Conservation (phyloP, 2,329 filamentous ascomycete genomes). For the Phyllosticta citribraziliensis region DNA sequence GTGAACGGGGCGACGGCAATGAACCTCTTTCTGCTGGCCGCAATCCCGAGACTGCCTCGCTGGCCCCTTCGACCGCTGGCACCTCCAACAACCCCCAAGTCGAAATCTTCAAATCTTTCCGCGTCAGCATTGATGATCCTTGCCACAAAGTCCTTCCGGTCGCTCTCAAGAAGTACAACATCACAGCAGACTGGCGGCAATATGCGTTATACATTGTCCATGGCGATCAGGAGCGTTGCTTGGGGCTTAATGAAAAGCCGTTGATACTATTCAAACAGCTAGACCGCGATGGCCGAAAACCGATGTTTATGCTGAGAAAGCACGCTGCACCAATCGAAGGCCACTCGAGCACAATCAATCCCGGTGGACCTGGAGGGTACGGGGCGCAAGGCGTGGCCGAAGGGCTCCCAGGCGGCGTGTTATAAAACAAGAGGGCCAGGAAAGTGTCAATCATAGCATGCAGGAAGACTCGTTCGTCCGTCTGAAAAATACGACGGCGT, state of each 20-base stretch:
- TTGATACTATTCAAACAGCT: slow-evolving; percentile 95
- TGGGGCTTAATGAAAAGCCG: slow-evolving; percentile 86
- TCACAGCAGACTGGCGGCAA: slow-evolving; percentile 93
- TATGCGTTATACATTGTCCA: slow-evolving; percentile 98
- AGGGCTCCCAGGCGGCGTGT: slow-evolving; percentile 5
- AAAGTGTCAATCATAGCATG: not conserved
- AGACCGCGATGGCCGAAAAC: slow-evolving; percentile 93
- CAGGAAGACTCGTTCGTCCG: too few relatives aligned
- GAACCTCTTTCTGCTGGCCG: slow-evolving; percentile 28
- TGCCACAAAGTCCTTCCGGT: slow-evolving; percentile 96
- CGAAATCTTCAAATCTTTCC: slow-evolving; percentile 98
- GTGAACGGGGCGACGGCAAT: slow-evolving; percentile 11
- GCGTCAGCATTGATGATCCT: slow-evolving; percentile 94
- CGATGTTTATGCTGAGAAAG: slow-evolving; percentile 94
- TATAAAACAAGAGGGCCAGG: not conserved
- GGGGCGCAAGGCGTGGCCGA: not conserved
- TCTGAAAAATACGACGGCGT: too few relatives aligned
- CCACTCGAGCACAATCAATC: slow-evolving; percentile 31
- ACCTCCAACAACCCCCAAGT: slow-evolving; percentile 46
- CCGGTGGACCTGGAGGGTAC: slow-evolving; percentile 20
- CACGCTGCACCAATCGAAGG: slow-evolving; percentile 47
- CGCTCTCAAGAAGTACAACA: slow-evolving; percentile 95
- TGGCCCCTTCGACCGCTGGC: slow-evolving; percentile 5
- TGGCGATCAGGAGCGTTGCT: slow-evolving; percentile 91
- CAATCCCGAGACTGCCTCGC: slow-evolving; percentile 16